These are phyloP conservation scores for Leccinum pachyderme DNA, from an alignment of 1,284 basidiomycete species.

Conservation along the genomic window DNA sequence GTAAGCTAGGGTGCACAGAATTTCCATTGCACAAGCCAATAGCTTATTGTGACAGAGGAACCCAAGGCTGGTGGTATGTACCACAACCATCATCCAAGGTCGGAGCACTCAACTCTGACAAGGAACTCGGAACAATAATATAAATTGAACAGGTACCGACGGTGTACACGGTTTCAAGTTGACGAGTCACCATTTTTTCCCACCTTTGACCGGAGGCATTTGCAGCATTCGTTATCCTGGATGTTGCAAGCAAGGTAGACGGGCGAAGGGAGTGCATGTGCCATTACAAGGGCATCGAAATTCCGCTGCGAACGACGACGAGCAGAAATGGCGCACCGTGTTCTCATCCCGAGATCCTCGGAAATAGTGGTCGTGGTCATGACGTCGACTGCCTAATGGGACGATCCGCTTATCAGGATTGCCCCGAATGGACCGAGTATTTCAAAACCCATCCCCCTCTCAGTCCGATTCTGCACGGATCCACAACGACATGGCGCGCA, in stretches of 20 bases:
- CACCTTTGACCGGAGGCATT: neutral
- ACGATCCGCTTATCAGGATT: neutral
- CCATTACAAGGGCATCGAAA: neutral
- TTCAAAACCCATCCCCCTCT: neutral
- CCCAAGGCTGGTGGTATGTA: neutral
- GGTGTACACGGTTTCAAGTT: neutral
- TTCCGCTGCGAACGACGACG: neutral
- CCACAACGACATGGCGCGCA: constrained; percentile 18
- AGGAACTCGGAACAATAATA: neutral
- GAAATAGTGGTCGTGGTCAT: neutral
- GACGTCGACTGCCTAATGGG: constrained; percentile 5
- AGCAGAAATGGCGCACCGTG: neutral
- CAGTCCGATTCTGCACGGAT: neutral
- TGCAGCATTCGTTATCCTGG: neutral
- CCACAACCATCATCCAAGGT: neutral
- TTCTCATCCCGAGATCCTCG: neutral
- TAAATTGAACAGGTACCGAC: neutral
- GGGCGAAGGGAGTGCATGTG: neutral
- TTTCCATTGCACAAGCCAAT: neutral
- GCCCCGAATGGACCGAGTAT: neutral
- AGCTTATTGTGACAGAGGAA: neutral
- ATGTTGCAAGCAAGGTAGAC: neutral
- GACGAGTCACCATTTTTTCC: neutral
- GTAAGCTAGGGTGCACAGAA: neutral
- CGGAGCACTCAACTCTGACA: neutral